Percentiles rank a stretch among this genome's conserved stretches.
These are phyloP conservation scores for Myxozyma kluyveri DNA, from an alignment of 805 yeast species.

Conservation along the genomic window DNA sequence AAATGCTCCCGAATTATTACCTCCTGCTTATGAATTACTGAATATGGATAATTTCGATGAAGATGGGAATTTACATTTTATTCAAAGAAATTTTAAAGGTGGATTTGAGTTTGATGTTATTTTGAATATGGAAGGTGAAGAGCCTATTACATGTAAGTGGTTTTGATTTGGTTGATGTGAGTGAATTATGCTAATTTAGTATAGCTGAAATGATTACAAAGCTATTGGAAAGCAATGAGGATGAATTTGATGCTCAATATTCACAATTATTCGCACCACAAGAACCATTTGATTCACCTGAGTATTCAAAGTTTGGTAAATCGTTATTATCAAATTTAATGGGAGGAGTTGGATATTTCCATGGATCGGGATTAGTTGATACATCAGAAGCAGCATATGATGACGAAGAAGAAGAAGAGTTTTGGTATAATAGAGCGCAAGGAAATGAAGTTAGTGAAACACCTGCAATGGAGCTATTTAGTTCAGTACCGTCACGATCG, in stretches of 20 bases:
- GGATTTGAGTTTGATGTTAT: conserved; percentile 69
- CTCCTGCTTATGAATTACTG: conserved; percentile 47
- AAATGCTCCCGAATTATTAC: conserved; percentile 33
- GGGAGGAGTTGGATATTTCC: conserved; percentile 87
- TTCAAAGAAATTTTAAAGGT: conserved; percentile 76
- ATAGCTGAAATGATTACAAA: conserved; percentile 16
- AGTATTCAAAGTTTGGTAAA: conserved; percentile 60
- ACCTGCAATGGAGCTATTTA: conserved; percentile 74
- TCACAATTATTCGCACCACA: conserved; percentile 48
- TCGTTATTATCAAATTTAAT: conserved; percentile 76
- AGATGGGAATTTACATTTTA: conserved; percentile 72
- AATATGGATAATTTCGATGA: conserved; percentile 52
- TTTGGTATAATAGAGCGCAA: conserved; percentile 38
- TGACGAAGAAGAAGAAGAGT: conserved; percentile 54
- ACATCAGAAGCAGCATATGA: conserved; percentile 65
- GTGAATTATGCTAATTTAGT: background rate
- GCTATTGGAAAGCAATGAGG: conserved; percentile 38
- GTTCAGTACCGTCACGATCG: conserved; percentile 87
- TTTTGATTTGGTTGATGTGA: background rate
- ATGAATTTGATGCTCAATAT: conserved; percentile 54
- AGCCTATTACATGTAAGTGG: conserved; percentile 20
- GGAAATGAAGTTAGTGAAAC: conserved; percentile 42
- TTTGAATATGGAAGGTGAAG: conserved; percentile 9
- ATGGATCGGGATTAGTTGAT: conserved; percentile 82
- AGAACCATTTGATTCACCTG: conserved; percentile 51